These are phyloP conservation scores for Yamadazyma taylorii DNA, from an alignment of 1,139 yeast genomes.

Conservation along the genomic window DNA sequence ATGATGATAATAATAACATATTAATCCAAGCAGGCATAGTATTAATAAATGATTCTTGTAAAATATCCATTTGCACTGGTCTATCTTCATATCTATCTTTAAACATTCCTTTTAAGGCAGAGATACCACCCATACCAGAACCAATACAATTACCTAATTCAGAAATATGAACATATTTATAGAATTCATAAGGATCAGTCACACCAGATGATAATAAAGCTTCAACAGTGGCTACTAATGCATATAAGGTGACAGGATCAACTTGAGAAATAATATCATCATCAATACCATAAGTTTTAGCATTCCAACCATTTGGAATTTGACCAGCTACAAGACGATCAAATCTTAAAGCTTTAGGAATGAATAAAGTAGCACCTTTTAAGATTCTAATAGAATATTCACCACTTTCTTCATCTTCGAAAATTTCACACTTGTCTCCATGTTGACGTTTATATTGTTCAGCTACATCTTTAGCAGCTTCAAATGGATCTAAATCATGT, in stretches of 20 bases:
- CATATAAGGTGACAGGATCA: conserved; percentile 91
- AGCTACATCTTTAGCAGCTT: conserved; percentile 88
- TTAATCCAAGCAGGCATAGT: conserved; percentile 99
- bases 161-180: conserved; percentile 95
- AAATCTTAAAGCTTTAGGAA: conserved; percentile 94
- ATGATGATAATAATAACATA: conserved; percentile 94
- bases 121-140: conserved; percentile 99
- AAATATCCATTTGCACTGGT: conserved; percentile 94
- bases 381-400: conserved; percentile 87
- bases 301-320: conserved; percentile 98
- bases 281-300: conserved; percentile 89
- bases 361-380: conserved; percentile 87
- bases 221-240: conserved; percentile 91
- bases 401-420: conserved; percentile 85
- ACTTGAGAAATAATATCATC: conserved; percentile 94
- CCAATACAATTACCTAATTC: conserved; percentile 99
- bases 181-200: conserved; percentile 97
- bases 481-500: conserved; percentile 95
- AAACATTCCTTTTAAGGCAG: conserved; percentile 97
- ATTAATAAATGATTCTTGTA: conserved; percentile 97
- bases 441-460: conserved; percentile 92
- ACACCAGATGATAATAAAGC: conserved; percentile 92
- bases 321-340: conserved; percentile 98
- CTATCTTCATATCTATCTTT: conserved; percentile 87
- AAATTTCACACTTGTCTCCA: conserved; percentile 90